These are phyloP conservation scores for Avicennia marina DNA, from an alignment of 257 asterid species.

Conservation along the genomic window DNA sequence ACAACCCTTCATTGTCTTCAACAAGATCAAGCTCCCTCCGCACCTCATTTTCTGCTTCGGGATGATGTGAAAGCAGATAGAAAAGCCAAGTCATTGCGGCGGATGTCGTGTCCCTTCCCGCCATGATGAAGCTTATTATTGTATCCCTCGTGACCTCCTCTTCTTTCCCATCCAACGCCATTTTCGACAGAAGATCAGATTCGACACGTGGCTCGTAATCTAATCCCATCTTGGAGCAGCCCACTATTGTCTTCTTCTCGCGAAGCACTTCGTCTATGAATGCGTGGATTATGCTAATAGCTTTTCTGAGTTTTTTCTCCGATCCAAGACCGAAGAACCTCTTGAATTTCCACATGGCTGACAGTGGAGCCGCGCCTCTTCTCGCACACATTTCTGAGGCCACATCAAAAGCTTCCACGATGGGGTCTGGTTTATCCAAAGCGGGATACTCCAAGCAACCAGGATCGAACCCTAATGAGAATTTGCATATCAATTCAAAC, in stretches of 20 bases:
- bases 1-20: not conserved
- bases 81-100: conserved; percentile 76
- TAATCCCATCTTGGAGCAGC: no score
- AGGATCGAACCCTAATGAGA: conserved; percentile 62
- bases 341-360: conserved; percentile 47
- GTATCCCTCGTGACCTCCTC: conserved; percentile 41
- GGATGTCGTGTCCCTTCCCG: conserved; percentile 67
- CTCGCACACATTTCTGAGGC: conserved; percentile 63
- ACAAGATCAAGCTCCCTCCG: conserved; percentile 28
- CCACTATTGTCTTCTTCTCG: conserved; percentile 18
- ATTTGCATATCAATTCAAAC: conserved; percentile 51
- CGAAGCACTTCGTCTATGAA: conserved; percentile 28
- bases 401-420: conserved; percentile 45
- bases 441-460: conserved; percentile 31
- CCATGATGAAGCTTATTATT: conserved; percentile 60
- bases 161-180: conserved; percentile 33
- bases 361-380: conserved; percentile 44
- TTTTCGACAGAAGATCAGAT: conserved; percentile 34
- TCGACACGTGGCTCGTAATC: not conserved
- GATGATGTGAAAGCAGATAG: conserved; percentile 36
- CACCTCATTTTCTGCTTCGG: conserved; percentile 30
- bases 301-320: conserved; percentile 37
- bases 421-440: conserved; percentile 24
- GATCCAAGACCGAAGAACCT: conserved; percentile 40
- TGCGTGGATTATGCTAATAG: conserved; percentile 34